Conservation (phyloP, 75 land plant genomes). For the Isoetes taiwanensis region DNA sequence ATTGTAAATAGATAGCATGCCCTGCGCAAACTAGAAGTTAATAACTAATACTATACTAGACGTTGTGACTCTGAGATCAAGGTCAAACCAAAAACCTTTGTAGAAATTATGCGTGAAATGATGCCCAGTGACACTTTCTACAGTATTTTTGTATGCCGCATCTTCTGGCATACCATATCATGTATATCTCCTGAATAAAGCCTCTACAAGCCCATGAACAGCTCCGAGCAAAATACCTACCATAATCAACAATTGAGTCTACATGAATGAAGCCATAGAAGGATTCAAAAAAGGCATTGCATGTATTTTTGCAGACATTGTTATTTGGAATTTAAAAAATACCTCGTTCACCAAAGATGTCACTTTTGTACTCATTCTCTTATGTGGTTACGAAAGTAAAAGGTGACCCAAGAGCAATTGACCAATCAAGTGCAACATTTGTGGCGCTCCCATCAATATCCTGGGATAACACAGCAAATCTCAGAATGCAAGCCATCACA, state of each 20-base stretch:
- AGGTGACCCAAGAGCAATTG: conserved; percentile 82
- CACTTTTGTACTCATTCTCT: conserved; percentile 91
- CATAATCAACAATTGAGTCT: neutral
- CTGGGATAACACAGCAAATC: conserved; percentile 24
- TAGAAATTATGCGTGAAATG: conserved; percentile 79
- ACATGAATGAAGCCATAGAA: neutral
- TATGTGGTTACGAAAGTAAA: conserved; percentile 84
- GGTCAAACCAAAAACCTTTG: conserved; percentile 50
- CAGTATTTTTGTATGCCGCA: conserved; percentile 91
- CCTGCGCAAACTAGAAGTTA: conserved; percentile 56
- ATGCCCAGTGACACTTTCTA: conserved; percentile 85
- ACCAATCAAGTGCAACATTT: conserved; percentile 90
- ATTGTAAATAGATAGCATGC: conserved; percentile 78
- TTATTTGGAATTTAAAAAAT: neutral
- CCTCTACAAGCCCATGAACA: conserved; percentile 94
- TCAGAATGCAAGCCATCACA: too few relatives aligned
- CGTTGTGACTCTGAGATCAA: too few relatives aligned
- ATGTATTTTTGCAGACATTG: neutral
- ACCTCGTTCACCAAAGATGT: conserved; percentile 93
- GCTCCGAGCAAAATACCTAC: conserved; percentile 92
- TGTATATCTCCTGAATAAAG: conserved; percentile 88
- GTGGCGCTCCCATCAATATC: conserved; percentile 94
- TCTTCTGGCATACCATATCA: conserved; percentile 87
- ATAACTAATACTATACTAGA: too few relatives aligned
- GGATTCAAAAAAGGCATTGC: neutral